Evolutionary conservation across 2,329 filamentous ascomycete species (phyloP).

Genomic region (Pestalotiopsis sp.): DNA sequence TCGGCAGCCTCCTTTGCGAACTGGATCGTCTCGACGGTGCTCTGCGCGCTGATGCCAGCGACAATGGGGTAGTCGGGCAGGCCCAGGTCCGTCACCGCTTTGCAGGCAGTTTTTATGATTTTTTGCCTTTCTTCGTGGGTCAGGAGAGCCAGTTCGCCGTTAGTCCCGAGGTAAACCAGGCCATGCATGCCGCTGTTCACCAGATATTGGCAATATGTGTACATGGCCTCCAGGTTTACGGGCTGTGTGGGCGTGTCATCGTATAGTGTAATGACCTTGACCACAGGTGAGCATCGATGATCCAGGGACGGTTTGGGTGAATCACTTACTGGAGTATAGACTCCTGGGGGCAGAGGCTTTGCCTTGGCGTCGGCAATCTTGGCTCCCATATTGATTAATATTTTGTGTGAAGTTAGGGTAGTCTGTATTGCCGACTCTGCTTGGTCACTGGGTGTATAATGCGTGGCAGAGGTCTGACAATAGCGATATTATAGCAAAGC

Average conservation of each 20-base stretch:
- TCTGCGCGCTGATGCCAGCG: slow-evolving; percentile 44
- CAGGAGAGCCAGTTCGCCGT: slow-evolving; percentile 47
- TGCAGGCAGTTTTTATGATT: slow-evolving; percentile 41
- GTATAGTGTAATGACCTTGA: slow-evolving; percentile 41
- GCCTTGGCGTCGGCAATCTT: slow-evolving; percentile 16
- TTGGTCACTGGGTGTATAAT: too few species aligned
- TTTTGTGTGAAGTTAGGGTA: too few species aligned
- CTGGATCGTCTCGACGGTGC: slow-evolving; percentile 37
- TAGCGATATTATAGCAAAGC: not conserved
- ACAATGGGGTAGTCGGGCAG: slow-evolving; percentile 42
- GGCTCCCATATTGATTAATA: slow-evolving; percentile 11
- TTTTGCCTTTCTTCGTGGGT: slow-evolving; percentile 40
- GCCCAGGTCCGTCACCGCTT: slow-evolving; percentile 38
- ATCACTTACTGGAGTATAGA: slow-evolving; percentile 44
- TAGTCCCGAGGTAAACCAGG: slow-evolving; percentile 49
- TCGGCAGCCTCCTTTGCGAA: slow-evolving; percentile 38
- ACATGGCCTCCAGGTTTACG: slow-evolving; percentile 47
- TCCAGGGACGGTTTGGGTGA: not conserved
- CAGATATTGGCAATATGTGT: slow-evolving; percentile 43
- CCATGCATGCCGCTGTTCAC: slow-evolving; percentile 46
- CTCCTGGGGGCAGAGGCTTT: slow-evolving; percentile 40
- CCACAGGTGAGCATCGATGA: not conserved
- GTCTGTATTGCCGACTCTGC: not conserved
- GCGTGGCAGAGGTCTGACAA: not conserved
- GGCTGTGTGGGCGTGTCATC: slow-evolving; percentile 40